Evolutionary conservation across 177 flowering plant species (phyloP).

Genomic region (Vitis hybrid): DNA sequence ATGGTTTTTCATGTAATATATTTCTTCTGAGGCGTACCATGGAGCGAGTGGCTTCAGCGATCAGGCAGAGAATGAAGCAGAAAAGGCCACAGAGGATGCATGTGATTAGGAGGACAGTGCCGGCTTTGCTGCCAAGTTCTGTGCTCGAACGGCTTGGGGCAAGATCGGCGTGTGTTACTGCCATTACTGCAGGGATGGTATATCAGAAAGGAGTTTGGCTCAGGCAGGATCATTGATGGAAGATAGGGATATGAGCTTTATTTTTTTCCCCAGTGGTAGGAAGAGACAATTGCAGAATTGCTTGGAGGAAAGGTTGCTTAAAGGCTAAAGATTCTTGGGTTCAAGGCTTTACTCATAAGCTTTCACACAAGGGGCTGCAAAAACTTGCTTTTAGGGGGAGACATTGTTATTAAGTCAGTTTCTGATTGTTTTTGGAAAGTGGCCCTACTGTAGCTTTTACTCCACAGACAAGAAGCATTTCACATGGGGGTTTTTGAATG

Average conservation of each 20-base stretch:
- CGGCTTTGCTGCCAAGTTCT: conserved; percentile 69
- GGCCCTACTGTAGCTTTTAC: no score
- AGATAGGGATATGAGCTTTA: no score
- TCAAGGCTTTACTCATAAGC: conserved; percentile 15
- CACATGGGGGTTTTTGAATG: no score
- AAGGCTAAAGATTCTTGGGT: conserved; percentile 55
- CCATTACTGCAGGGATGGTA: conserved; percentile 37
- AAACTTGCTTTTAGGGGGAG: no score
- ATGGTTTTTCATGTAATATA: not conserved
- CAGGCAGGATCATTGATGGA: not conserved
- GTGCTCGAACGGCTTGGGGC: conserved; percentile 44
- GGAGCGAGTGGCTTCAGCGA: conserved; percentile 76
- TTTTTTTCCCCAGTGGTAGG: not conserved
- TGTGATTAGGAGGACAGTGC: conserved; percentile 52
- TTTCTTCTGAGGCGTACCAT: conserved; percentile 39
- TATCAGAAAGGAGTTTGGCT: not conserved
- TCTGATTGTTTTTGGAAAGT: no score
- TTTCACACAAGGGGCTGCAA: no score
- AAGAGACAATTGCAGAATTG: conserved; percentile 39
- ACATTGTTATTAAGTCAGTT: no score
- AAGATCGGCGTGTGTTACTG: conserved; percentile 88
- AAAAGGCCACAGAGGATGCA: conserved; percentile 69
- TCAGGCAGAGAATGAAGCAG: conserved; percentile 78
- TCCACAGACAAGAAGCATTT: no score
- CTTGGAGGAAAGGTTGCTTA: conserved; percentile 82